Conservation (phyloP, 2,329 filamentous ascomycete genomes). For the Neoascochyta sp. region DNA sequence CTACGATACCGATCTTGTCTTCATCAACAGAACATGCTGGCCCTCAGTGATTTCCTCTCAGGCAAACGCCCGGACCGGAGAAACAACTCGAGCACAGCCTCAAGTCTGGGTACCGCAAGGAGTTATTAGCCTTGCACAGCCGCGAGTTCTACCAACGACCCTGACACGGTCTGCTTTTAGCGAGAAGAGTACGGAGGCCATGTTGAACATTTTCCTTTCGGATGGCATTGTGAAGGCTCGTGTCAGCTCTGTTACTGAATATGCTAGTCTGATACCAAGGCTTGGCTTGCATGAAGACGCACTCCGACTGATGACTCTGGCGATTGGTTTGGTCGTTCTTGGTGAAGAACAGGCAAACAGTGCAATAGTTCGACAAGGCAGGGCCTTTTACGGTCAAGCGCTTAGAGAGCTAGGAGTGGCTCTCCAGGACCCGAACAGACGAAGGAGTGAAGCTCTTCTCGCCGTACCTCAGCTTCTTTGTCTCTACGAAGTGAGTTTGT, state of each 20-base stretch:
- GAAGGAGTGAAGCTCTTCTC: conserved; percentile 22
- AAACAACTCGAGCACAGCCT: conserved; percentile 1
- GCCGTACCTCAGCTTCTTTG: conserved; percentile 17
- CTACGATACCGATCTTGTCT: conserved; percentile 61
- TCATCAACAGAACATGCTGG: conserved; percentile 45
- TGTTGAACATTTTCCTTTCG: conserved; percentile 21
- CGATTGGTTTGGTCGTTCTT: conserved; percentile 22
- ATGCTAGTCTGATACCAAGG: conserved; percentile 13
- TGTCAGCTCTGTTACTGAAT: conserved; percentile 5
- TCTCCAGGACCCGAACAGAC: conserved; percentile 12
- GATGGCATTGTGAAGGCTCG: conserved; percentile 2
- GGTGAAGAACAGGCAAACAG: conserved; percentile 16
- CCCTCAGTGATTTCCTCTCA: no score
- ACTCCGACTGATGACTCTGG: conserved; percentile 21
- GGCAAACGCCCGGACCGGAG: no score
- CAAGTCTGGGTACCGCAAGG: no score
- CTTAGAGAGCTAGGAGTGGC: conserved; percentile 22
- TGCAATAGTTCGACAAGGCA: conserved; percentile 17
- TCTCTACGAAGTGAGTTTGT: no score
- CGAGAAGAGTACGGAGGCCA: conserved; percentile 19
- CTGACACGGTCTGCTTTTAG: conserved; percentile 22
- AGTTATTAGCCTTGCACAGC: no score
- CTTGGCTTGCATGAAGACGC: conserved; percentile 22
- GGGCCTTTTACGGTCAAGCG: conserved; percentile 21
- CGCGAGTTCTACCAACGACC: conserved; percentile 7